Percentiles rank a stretch among this genome's conserved stretches.
Conservation (phyloP, 2,329 filamentous ascomycete species). For the Conoideocrella luteorostrata region DNA sequence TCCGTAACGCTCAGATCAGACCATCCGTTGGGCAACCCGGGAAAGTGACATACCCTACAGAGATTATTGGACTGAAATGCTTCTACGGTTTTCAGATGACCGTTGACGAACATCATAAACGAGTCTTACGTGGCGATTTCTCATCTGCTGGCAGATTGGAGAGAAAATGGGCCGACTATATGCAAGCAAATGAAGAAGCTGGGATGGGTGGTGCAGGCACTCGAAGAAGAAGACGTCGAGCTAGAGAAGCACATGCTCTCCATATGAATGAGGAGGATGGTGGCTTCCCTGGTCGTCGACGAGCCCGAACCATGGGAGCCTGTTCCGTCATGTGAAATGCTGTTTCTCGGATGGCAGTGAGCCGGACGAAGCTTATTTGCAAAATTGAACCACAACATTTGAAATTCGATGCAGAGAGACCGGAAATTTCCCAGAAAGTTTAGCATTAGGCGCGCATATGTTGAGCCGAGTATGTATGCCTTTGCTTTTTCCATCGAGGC, state of each 20-base stretch:
- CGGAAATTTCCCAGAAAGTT: too few relatives aligned
- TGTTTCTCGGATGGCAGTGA: not conserved
- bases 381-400: not conserved
- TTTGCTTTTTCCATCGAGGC: not conserved
- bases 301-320: slow-evolving; percentile 56
- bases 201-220: slow-evolving; percentile 59
- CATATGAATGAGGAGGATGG: slow-evolving; percentile 78
- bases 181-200: slow-evolving; percentile 85
- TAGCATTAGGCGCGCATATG: too few relatives aligned
- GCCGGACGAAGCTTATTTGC: not conserved
- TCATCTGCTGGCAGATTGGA: slow-evolving; percentile 71
- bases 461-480: too few relatives aligned
- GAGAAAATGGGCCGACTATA: slow-evolving; percentile 87
- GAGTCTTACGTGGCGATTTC: slow-evolving; percentile 72
- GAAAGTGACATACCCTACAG: slow-evolving; percentile 56
- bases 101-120: slow-evolving; percentile 86
- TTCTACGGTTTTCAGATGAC: slow-evolving; percentile 96
- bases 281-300: slow-evolving; percentile 47
- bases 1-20: slow-evolving; percentile 70
- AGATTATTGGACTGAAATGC: slow-evolving; percentile 83
- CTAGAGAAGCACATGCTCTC: slow-evolving; percentile 72
- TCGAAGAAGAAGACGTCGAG: slow-evolving; percentile 66
- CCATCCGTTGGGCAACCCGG: slow-evolving; percentile 36
- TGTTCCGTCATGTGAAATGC: slow-evolving; percentile 57
- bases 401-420: too few relatives aligned